Evolutionary conservation across 202 grass and related monocot species (phyloP).

Genomic region (Carex sylvatica): DNA sequence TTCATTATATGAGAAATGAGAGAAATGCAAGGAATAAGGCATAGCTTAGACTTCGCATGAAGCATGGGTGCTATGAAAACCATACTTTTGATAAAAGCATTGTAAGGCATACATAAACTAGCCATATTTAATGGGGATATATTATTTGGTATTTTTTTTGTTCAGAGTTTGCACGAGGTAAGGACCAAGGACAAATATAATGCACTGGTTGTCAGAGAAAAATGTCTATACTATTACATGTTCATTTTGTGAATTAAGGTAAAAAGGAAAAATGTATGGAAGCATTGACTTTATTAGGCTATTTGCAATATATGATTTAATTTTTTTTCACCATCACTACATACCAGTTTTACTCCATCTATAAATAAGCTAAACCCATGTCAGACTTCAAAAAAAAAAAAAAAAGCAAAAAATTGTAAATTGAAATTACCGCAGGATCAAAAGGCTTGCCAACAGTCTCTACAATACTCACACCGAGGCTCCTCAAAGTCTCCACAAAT

Average conservation of each 20-base stretch:
- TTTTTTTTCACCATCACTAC: neutral
- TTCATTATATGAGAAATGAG: neutral
- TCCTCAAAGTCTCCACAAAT: constrained; percentile 85
- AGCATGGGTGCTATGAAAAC: neutral
- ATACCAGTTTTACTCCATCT: neutral
- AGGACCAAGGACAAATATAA: neutral
- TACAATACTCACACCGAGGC: constrained; percentile 69
- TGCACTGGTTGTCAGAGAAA: neutral
- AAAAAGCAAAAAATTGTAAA: neutral
- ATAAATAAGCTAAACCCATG: neutral
- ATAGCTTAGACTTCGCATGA: neutral
- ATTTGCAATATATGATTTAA: neutral
- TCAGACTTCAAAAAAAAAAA: neutral
- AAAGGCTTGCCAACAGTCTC: constrained; percentile 98
- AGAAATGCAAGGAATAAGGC: neutral
- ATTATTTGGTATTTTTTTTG: neutral
- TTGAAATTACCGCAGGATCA: constrained; percentile 74
- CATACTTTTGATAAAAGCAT: neutral
- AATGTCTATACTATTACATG: neutral
- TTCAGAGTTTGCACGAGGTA: neutral
- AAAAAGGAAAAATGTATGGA: neutral
- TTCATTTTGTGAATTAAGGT: neutral
- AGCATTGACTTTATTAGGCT: neutral
- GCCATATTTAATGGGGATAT: neutral
- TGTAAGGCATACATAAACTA: neutral